These are phyloP conservation scores for Verticillium isaacii DNA, from an alignment of 2,329 filamentous ascomycete species.

Conservation along the genomic window DNA sequence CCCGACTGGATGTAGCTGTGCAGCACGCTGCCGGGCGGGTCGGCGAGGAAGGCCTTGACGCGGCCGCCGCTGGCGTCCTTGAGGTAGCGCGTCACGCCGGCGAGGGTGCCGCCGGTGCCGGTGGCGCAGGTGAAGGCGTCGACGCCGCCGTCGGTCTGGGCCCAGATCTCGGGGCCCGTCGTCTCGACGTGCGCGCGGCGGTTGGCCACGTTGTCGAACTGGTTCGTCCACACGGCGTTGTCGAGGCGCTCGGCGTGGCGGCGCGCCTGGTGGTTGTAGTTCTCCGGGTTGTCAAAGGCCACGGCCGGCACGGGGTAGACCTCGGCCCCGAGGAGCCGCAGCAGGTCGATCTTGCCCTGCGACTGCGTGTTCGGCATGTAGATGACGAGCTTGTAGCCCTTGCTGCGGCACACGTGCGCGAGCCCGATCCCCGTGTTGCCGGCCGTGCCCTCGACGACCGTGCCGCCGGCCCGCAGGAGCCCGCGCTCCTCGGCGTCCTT, in stretches of 20 bases:
- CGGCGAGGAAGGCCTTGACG: slow-evolving; percentile 86
- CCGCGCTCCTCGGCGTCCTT: slow-evolving; percentile 89
- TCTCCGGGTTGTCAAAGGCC: slow-evolving; percentile 88
- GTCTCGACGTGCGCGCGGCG: slow-evolving; percentile 92
- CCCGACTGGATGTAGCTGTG: slow-evolving; percentile 87
- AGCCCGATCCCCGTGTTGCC: slow-evolving; percentile 98
- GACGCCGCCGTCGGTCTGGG: slow-evolving; percentile 77
- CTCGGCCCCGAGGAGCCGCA: slow-evolving; percentile 86
- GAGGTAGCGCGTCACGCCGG: slow-evolving; percentile 81
- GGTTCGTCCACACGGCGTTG: slow-evolving; percentile 97
- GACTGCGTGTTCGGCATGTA: slow-evolving; percentile 99
- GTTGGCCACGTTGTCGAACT: slow-evolving; percentile 97
- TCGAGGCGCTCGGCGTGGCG: slow-evolving; percentile 82
- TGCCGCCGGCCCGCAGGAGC: slow-evolving; percentile 77
- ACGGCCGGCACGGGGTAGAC: slow-evolving; percentile 95
- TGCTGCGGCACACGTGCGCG: slow-evolving; percentile 88
- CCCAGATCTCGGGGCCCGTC: slow-evolving; percentile 96
- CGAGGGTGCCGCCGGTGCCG: slow-evolving; percentile 86
- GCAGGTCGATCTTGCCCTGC: slow-evolving; percentile 92
- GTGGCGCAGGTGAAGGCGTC: slow-evolving; percentile 96
- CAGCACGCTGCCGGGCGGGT: slow-evolving; percentile 89
- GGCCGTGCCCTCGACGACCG: slow-evolving; percentile 93
- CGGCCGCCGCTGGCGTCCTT: slow-evolving; percentile 75
- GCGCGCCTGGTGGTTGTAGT: slow-evolving; percentile 96
- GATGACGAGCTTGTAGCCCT: slow-evolving; percentile 92